Percentiles rank a stretch among this genome's conserved stretches.
phyloP scores from a whole-genome alignment of 192 early-diverging fungal species.

The Coemansia sp. region DNA sequence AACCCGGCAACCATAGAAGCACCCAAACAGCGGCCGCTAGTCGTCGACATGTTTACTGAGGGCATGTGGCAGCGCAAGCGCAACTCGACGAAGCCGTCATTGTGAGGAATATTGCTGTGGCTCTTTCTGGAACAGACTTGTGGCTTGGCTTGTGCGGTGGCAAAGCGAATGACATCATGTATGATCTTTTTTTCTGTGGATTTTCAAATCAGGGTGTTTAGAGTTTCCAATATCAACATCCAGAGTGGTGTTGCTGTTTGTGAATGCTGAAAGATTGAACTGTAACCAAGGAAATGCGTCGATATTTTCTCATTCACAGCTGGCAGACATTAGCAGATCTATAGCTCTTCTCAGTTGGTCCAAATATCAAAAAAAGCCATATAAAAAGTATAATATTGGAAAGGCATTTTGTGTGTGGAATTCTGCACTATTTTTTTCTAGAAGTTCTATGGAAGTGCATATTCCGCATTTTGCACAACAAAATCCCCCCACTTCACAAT shows the following conservation, averaged over 20 bases:
- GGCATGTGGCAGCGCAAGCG: slow-evolving; percentile 31
- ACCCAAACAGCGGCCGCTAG: slow-evolving; percentile 27
- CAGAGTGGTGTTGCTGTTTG: too few relatives aligned
- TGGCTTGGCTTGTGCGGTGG: not conserved
- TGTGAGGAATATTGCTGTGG: not conserved
- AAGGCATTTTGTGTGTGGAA: not conserved
- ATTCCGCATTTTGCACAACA: not conserved
- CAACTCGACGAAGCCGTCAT: not conserved
- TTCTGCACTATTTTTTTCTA: not conserved
- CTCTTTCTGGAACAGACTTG: too few relatives aligned
- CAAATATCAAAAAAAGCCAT: too few relatives aligned
- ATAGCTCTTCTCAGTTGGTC: too few relatives aligned
- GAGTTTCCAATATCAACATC: too few relatives aligned
- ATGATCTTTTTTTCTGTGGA: too few relatives aligned
- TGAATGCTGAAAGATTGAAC: too few relatives aligned
- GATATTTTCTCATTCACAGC: too few relatives aligned
- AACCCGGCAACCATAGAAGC: slow-evolving; percentile 12
- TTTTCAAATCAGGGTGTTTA: too few relatives aligned
- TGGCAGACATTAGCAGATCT: too few relatives aligned
- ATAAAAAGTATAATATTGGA: not conserved
- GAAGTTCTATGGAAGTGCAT: not conserved
- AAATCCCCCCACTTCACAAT: not conserved
- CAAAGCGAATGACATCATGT: not conserved
- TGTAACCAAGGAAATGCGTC: too few relatives aligned
- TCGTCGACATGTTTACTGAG: slow-evolving; percentile 43